Evolutionary conservation across 129 eudicot species (phyloP).

Genomic region (Arctium lappa): DNA sequence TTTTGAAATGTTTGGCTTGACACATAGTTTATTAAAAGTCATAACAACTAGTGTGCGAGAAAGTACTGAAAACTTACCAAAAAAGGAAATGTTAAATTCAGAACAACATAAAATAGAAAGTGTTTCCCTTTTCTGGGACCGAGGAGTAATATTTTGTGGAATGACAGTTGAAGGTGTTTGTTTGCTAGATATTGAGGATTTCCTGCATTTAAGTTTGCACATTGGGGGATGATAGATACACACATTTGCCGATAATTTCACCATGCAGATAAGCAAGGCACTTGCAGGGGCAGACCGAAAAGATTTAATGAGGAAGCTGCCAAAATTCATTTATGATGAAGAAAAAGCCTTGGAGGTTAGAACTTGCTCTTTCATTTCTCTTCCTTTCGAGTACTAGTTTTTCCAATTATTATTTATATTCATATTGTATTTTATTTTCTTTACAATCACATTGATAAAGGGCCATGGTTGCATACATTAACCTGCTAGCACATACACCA

Average conservation of each 20-base stretch:
- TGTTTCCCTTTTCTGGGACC: neutral
- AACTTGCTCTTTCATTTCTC: neutral
- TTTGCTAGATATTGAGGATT: neutral
- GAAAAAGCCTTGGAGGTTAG: constrained; percentile 75
- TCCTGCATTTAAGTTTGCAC: neutral
- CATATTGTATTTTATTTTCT: neutral
- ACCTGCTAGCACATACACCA: neutral
- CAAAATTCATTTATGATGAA: constrained; percentile 73
- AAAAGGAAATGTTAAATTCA: neutral
- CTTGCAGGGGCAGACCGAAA: constrained; percentile 62
- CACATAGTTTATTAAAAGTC: neutral
- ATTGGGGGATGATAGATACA: neutral
- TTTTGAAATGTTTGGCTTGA: neutral
- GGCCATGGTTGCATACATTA: neutral
- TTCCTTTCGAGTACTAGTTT: neutral
- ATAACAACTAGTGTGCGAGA: neutral
- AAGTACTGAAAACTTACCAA: neutral
- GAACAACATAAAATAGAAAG: neutral
- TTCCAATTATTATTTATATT: neutral
- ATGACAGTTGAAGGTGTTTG: neutral
- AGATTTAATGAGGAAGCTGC: constrained; percentile 67
- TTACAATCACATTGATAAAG: neutral
- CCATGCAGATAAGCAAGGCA: constrained; percentile 62
- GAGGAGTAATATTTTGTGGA: neutral
- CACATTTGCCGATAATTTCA: neutral